Evolutionary conservation across 495 filamentous ascomycete species (phyloP).

Genomic region (Penicillium ucsense): DNA sequence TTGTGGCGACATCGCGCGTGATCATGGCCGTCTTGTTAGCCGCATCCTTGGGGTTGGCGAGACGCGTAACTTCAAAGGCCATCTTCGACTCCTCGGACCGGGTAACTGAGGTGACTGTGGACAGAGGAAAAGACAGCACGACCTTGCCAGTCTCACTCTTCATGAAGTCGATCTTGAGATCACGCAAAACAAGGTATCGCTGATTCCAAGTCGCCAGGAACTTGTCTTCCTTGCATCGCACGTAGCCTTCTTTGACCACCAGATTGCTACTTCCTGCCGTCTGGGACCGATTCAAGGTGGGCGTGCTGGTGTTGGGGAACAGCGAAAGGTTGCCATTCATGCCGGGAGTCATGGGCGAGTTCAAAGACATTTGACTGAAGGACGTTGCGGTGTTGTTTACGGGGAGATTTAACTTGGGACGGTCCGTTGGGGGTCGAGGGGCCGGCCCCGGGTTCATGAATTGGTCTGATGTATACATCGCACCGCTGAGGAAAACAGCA

Average conservation of each 20-base stretch:
- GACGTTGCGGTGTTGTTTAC: conserved; percentile 63
- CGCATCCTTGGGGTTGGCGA: conserved; percentile 52
- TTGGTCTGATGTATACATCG: conserved; percentile 56
- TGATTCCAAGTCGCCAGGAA: conserved; percentile 84
- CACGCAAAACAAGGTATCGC: conserved; percentile 77
- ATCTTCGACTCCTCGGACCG: conserved; percentile 79
- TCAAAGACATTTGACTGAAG: conserved; percentile 62
- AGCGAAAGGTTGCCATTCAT: conserved; percentile 37
- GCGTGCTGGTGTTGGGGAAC: conserved; percentile 53
- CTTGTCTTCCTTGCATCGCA: conserved; percentile 78
- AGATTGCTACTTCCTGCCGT: conserved; percentile 52
- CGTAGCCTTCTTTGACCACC: conserved; percentile 82
- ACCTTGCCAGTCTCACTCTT: conserved; percentile 82
- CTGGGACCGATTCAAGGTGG: conserved; percentile 54
- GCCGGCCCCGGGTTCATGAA: conserved; percentile 98
- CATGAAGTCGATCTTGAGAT: conserved; percentile 81
- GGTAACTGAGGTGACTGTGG: conserved; percentile 74
- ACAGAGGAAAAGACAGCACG: conserved; percentile 66
- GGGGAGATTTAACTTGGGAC: conserved; percentile 62
- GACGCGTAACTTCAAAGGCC: conserved; percentile 81
- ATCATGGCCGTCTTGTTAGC: conserved; percentile 50
- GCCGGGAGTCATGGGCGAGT: conserved; percentile 53
- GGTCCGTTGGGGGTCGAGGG: conserved; percentile 77
- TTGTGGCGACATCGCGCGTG: conserved; percentile 63
- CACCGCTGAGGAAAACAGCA: conserved; percentile 12